Evolutionary conservation across 1,284 basidiomycete genomes (phyloP), one percentile per base, ranked within the genome.

Genomic region (Spongispora temasekensis): DNA sequence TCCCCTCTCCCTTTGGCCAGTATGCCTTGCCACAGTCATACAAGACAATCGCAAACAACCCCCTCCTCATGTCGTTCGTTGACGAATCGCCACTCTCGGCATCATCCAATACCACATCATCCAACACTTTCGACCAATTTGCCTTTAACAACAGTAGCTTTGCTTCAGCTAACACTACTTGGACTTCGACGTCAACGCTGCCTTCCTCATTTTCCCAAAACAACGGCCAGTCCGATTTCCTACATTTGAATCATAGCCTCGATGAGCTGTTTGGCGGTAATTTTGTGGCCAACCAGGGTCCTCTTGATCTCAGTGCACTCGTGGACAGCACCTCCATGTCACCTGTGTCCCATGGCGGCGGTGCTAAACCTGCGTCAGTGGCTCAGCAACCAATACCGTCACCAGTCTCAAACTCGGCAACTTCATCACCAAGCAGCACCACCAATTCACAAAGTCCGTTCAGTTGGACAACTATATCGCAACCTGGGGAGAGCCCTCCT

Each of bases 21-120:
- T 57, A 77, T 72, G 44, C 66, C 76, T 32, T 75, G 76, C 71
- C 71, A 15, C 68, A 74, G 35, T 75, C 77, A 5, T 90, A 85
- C 71, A 91, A 87, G 61, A 91, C 88, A 4, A 88, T 93, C 60
- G 89, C 89, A 53, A 88, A 81, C 73, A 91, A 91, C 64, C 89
- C 91, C 1, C 81, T 86, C 73, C 91, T 88, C 78, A 90, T 89
- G 80, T 90, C 90, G n/a, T 89, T 89, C 69, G 83, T 86, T 12
- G 88, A 90, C 53, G 83, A 85, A 63, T 68, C 68, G 65, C 77
- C 73, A 31, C 58, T 59, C 9, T 48, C 44, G 7, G 40, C 31
- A 13, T 25, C 61, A 62, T 68, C 58, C 57, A 73, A 67, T 57
- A 71, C 70, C 51, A 69, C 62, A 2, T 60, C 66, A 6, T 40